These are phyloP conservation scores for Trypanosoma mega DNA, from an alignment of 208 protist genomes.

Conservation along the genomic window DNA sequence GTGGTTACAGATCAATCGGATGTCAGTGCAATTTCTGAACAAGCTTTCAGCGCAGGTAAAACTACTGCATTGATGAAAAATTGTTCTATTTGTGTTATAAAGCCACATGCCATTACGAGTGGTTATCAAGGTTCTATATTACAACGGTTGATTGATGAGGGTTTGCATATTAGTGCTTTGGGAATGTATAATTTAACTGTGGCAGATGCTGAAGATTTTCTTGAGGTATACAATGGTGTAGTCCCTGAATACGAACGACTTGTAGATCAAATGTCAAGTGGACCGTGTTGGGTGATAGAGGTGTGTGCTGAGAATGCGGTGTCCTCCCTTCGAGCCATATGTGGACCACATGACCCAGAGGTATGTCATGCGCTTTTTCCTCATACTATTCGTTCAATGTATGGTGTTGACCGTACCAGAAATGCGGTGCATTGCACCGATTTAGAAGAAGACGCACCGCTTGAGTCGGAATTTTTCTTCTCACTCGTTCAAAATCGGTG, in stretches of 20 bases:
- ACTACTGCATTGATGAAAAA: conserved; percentile 83
- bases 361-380: conserved; percentile 91
- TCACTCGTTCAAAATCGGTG: conserved; percentile 75
- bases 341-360: conserved; percentile 90
- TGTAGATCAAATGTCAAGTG: conserved; percentile 91
- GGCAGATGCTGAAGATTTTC: conserved; percentile 94
- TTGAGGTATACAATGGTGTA: conserved; percentile 97
- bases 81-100: conserved; percentile 94
- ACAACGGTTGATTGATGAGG: conserved; percentile 86
- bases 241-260: conserved; percentile 93
- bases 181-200: conserved; percentile 86
- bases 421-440: conserved; percentile 97
- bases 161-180: conserved; percentile 92
- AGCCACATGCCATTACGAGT: conserved; percentile 93
- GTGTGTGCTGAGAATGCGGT: conserved; percentile 89
- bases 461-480: conserved; percentile 95
- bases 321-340: conserved; percentile 75
- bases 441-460: conserved; percentile 93
- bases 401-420: conserved; percentile 80
- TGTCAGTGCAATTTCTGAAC: conserved; percentile 28
- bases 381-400: conserved; percentile 91
- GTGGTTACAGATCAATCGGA: conserved; percentile 44
- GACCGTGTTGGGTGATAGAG: conserved; percentile 87
- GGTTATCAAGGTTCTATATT: conserved; percentile 90
- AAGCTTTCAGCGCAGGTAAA: conserved; percentile 53